Evolutionary conservation across 108 stramenopile genomes (phyloP).

Genomic region (Chaetoceros tenuissimus): DNA sequence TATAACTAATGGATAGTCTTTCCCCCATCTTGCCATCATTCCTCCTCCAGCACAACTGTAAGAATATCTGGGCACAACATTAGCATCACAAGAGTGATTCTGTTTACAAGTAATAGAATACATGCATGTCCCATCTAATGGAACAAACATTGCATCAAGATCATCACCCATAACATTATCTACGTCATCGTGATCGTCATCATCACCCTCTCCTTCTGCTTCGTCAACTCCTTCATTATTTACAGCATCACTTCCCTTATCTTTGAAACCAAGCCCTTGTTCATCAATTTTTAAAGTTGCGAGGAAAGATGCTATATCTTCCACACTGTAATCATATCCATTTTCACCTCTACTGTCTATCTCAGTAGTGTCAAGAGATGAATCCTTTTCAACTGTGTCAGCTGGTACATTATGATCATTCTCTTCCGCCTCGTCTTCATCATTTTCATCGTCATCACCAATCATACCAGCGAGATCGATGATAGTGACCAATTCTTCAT

Average conservation of each 20-base stretch:
- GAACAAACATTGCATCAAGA: conserved; percentile 44
- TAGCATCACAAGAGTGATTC: conserved; percentile 83
- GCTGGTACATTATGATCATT: conserved; percentile 5
- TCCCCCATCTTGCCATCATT: conserved; percentile 18
- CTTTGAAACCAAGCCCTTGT: background rate
- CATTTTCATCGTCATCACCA: conserved; percentile 29
- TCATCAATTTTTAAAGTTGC: conserved; percentile 13
- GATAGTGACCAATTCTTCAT: conserved; percentile 30
- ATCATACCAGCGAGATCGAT: conserved; percentile 42
- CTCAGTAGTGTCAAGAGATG: conserved; percentile 5
- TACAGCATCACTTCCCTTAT: background rate
- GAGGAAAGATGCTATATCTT: conserved; percentile 45
- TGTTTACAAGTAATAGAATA: conserved; percentile 66
- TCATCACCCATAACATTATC: conserved; percentile 25
- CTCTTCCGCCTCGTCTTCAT: conserved; percentile 13
- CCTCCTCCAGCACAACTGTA: background rate
- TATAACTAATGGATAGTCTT: conserved; percentile 39
- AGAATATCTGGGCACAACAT: conserved; percentile 47
- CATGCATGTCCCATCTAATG: conserved; percentile 84
- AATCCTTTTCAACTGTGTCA: conserved; percentile 5
- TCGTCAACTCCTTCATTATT: conserved; percentile 5
- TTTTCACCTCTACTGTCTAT: conserved; percentile 9
- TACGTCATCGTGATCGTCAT: background rate
- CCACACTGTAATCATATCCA: conserved; percentile 27
- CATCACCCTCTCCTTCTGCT: background rate